Evolutionary conservation across 2,329 filamentous ascomycete genomes (phyloP).

Genomic region (Neoarthrinium moseri): DNA sequence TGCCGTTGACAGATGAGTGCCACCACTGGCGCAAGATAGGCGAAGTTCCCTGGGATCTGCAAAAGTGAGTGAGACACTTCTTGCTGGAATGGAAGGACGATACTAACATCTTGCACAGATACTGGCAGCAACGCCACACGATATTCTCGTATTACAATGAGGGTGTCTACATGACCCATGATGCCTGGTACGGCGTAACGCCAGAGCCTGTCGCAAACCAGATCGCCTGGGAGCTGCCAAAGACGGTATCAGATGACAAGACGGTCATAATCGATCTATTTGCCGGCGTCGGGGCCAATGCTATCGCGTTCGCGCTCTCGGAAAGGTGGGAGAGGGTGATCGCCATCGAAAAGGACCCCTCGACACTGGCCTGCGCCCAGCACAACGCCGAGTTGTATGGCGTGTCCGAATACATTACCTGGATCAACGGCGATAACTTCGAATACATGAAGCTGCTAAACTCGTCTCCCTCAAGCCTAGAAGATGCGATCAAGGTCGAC

Average conservation of each 20-base stretch:
- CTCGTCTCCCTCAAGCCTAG: conserved; percentile 24
- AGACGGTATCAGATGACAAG: conserved; percentile 49
- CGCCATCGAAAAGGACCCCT: conserved; percentile 80
- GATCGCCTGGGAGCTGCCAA: conserved; percentile 71
- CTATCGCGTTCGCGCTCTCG: conserved; percentile 84
- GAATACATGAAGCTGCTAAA: conserved; percentile 57
- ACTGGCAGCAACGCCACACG: conserved; percentile 84
- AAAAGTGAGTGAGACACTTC: conserved; percentile 61
- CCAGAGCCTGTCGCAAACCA: conserved; percentile 87
- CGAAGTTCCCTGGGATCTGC: conserved; percentile 79
- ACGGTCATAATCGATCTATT: conserved; percentile 82
- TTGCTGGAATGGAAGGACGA: conserved; percentile 9
- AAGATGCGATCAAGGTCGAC: conserved; percentile 37
- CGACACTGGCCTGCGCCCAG: conserved; percentile 84
- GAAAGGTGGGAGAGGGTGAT: conserved; percentile 80
- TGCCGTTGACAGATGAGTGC: conserved; percentile 61
- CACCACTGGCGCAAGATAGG: conserved; percentile 71
- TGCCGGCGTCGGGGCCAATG: conserved; percentile 87
- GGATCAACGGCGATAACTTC: conserved; percentile 87
- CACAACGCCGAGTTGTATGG: conserved; percentile 88
- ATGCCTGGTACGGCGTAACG: conserved; percentile 96
- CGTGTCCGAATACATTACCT: conserved; percentile 73
- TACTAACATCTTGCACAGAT: conserved; percentile 51
- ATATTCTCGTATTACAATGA: conserved; percentile 88
- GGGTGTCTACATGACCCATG: conserved; percentile 86